Base-by-base conservation (phyloP, 2,329 filamentous ascomycete species). In the Aspergillus quadricinctus region DNA sequence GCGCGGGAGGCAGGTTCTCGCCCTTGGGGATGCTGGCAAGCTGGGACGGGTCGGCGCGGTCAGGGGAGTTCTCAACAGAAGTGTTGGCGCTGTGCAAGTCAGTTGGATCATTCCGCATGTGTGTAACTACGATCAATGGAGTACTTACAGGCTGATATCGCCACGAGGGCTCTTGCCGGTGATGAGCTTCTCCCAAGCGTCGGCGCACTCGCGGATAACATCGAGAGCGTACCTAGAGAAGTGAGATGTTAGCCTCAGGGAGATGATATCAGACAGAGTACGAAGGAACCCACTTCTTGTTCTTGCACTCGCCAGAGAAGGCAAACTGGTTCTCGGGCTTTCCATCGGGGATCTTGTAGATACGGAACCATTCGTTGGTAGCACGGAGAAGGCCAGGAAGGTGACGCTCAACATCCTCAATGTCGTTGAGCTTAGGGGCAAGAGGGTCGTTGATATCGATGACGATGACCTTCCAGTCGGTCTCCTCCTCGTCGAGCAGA, bases 271-370 rank as follows among this genome's bases (percentile, higher is more conserved):
- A 28, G 11, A 17, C 29, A 17, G 17, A 50, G 67, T 23, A n/a
- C 31, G 40, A 19, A 5, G 11, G 43, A 41, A 54, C 83, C 64
- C 68, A 92, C 89, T 89, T 91, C 87, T 92, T 96, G 88, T 99
- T 99, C 89, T 99, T 99, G 90, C 93, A 97, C 84, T 99, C 94
- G 82, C 94, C 94, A 58, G 92, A 97, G 84, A 99, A 99, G 72
- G 94, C 94, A 75, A 99, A 99, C 83, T 97, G 94, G 87, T 99
- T 99, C 89, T 99, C 94, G 71, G 93, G 92, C 92, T 99, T 99
- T 84, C 94, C 94, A 75, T 99, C 94, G 75, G 94, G 94, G 80
- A 99, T 99, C 86, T 99, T 99, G 89, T 99, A 99, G 86, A 99
- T 99, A 78, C 94, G 92, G 92, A 99, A 99, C 94, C 94, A 99